A percentile compares a stretch with the other conserved stretches of the same genome.
Evolutionary conservation across 352 stramenopile species (phyloP).

Genomic region (Globisporangium echinulatum): DNA sequence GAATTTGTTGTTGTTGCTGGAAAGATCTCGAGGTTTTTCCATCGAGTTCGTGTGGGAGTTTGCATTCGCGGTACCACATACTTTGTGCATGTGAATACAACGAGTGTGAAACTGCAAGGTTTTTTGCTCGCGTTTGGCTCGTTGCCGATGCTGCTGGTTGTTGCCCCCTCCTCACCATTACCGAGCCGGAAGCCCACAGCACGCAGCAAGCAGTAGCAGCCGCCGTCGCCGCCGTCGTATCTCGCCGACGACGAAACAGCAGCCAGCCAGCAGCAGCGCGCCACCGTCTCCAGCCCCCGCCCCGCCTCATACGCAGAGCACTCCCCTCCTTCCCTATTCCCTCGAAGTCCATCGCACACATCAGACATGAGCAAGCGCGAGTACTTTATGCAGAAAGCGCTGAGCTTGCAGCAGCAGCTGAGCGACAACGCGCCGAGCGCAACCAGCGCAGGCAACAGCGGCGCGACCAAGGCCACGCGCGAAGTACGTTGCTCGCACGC

Average conservation of each 20-base stretch:
- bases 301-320: conserved; percentile 15
- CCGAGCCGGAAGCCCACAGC: conserved; percentile 2
- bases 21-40: too few relatives aligned
- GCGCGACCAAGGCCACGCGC: conserved; percentile 34
- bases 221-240: not conserved
- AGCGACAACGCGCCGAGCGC: conserved; percentile 38
- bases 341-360: not conserved
- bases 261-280: not conserved
- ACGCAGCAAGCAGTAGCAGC: conserved; percentile 1
- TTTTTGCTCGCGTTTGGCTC: conserved; percentile 4
- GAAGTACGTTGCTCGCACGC: conserved; percentile 33
- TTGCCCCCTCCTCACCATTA: conserved; percentile 4
- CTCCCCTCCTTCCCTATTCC: not conserved
- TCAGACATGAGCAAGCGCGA: conserved; percentile 78
- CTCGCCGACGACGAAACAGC: not conserved
- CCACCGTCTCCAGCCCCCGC: not conserved
- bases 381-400: conserved; percentile 77
- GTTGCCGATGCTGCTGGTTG: not conserved
- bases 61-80: not conserved
- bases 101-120: too few relatives aligned
- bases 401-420: conserved; percentile 72
- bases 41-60: too few relatives aligned
- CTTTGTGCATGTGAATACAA: too few relatives aligned
- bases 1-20: too few relatives aligned
- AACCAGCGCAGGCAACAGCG: conserved; percentile 15